Base-by-base conservation (phyloP, 441 rosid species). In the Populus hybrid region DNA sequence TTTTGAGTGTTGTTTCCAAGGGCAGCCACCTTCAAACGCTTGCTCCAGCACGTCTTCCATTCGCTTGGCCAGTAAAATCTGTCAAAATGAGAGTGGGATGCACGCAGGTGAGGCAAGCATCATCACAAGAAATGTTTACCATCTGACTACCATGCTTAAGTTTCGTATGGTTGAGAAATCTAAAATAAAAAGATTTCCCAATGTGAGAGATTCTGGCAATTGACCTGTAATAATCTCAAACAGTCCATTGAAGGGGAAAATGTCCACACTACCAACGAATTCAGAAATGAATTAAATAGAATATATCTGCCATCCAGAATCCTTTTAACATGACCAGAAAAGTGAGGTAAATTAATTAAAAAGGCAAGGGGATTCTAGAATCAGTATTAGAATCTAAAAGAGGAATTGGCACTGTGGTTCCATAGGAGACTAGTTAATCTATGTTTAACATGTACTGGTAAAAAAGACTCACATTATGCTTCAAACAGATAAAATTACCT, bases 41-140 rank as follows among this genome's bases (percentile, higher is more conserved):
- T 92, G 91, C 78, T 96, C 98, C 82, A 96, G 78, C 23, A 94
- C 98, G 53, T 96, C 98, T 82, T 96, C 99, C 96, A 96, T 88
- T 80, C 94, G 85, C 89, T 92, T 94, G 23, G 97, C 99, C 70
- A 87, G 84, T 76, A 92, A 75, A 53, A 96, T 86, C 99, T 96
- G 95, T n/a, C 6, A 75, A 64, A 72, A 61, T 2, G 16, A 21
- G 12, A 26, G 8, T 1, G n/a, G 21, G 11, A 53, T 21, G 23
- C 11, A 21, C 36, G 18, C n/a, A 3, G 4, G 14, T 26, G 38
- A 74, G 59, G 14, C 18, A 10, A 28, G 36, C 34, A 26, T 32
- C 34, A 26, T 32, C 46, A 68, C 21, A 14, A 28, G 40, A 14
- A 68, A n/a, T 36, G 34, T 34, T n/a, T 5, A 34, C 40, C 16